Percentiles rank a stretch among this genome's conserved stretches.
Conservation (phyloP, 805 yeast genomes). For the Lipomyces starkeyi region DNA sequence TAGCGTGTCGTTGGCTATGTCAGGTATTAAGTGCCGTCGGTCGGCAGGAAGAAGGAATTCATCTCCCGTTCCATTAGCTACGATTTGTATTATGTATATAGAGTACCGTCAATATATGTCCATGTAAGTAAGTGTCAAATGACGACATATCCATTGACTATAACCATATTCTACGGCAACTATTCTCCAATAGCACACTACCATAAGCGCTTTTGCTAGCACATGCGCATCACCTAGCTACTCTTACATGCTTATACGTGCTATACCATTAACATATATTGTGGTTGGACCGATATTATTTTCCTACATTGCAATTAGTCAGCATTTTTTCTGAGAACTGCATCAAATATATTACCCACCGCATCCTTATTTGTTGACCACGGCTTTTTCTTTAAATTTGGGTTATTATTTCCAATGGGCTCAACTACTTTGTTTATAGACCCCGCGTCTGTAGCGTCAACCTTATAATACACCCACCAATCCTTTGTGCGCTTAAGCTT, state of each 20-base stretch:
- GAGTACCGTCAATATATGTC: not conserved
- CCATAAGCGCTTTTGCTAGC: not conserved
- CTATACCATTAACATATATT: not conserved
- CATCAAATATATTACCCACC: slow-evolving; percentile 12
- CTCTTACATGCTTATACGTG: not conserved
- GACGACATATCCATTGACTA: not conserved
- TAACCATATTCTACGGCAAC: not conserved
- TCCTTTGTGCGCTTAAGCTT: slow-evolving; percentile 66
- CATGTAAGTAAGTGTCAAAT: not conserved
- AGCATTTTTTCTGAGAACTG: not conserved
- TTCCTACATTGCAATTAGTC: not conserved
- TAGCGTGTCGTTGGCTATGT: not conserved
- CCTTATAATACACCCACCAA: slow-evolving; percentile 79
- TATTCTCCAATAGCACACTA: not conserved
- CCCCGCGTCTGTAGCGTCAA: slow-evolving; percentile 49
- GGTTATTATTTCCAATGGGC: slow-evolving; percentile 25
- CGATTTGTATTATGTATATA: not conserved
- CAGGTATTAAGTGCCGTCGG: not conserved
- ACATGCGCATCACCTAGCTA: not conserved
- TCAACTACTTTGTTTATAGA: slow-evolving; percentile 40
- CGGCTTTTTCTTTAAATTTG: slow-evolving; percentile 27
- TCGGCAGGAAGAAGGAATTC: not conserved
- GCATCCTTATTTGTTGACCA: slow-evolving; percentile 29
- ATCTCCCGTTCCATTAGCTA: not conserved
- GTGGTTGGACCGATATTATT: not conserved